phyloP scores from a whole-genome alignment of 768 basidiomycete species.

The Paxillus rubicundulus region DNA sequence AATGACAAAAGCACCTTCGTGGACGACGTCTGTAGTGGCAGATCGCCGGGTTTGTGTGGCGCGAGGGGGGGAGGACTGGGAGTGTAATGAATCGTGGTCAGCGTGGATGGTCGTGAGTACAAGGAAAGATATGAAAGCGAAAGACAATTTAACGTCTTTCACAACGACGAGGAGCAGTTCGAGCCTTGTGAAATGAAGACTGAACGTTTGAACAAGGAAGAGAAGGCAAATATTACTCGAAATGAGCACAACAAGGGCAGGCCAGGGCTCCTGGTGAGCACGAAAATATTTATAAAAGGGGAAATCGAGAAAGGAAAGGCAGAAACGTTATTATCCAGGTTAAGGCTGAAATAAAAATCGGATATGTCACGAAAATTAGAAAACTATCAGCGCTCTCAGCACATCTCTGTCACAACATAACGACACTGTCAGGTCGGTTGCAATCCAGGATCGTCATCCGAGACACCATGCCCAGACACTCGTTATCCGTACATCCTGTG shows the following conservation, averaged over 20 bases:
- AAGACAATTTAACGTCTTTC: slow-evolving; percentile 18
- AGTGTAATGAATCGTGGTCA: slow-evolving; percentile 38
- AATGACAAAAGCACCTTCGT: slow-evolving; percentile 42
- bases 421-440: slow-evolving; percentile 13
- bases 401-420: slow-evolving; percentile 17
- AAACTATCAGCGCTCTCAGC: slow-evolving; percentile 1
- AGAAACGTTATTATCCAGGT: neutral
- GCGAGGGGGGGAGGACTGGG: slow-evolving; percentile 22
- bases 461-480: slow-evolving; percentile 15
- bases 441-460: slow-evolving; percentile 24
- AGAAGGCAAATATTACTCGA: slow-evolving; percentile 18
- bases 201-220: slow-evolving; percentile 23
- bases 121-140: slow-evolving; percentile 23
- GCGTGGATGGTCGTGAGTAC: slow-evolving; percentile 35
- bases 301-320: slow-evolving; percentile 13
- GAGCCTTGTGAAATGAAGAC: slow-evolving; percentile 27
- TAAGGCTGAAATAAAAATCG: slow-evolving; percentile 5
- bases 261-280: slow-evolving; percentile 9
- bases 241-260: slow-evolving; percentile 35
- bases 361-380: slow-evolving; percentile 20
- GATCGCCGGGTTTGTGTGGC: slow-evolving; percentile 35
- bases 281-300: slow-evolving; percentile 14
- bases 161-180: slow-evolving; percentile 20
- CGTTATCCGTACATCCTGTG: slow-evolving; percentile 20
- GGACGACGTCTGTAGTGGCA: slow-evolving; percentile 27